These are phyloP conservation scores for Cornus suecica DNA, from an alignment of 148 eudicot species.

Conservation along the genomic window DNA sequence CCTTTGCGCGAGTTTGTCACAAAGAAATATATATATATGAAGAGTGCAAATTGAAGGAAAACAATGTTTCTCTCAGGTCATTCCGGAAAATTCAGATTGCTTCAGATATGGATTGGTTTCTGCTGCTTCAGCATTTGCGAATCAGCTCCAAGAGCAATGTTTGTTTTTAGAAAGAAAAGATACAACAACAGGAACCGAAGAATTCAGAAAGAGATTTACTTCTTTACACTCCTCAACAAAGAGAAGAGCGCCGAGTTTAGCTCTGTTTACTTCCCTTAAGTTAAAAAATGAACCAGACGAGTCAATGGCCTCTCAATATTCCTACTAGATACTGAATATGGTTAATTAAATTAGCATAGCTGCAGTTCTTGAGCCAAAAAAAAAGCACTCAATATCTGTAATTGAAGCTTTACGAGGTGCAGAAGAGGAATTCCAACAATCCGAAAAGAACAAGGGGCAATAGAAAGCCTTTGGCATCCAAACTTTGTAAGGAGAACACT, in stretches of 20 bases:
- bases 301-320: not conserved
- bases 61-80: no score
- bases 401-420: not conserved
- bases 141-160: no score
- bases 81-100: no score
- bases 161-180: no score
- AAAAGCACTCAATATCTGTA: not conserved
- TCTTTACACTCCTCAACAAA: not conserved
- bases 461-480: not conserved
- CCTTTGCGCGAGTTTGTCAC: no score
- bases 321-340: not conserved
- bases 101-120: no score
- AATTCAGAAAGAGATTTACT: not conserved
- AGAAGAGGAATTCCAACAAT: not conserved
- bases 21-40: no score
- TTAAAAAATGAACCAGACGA: not conserved
- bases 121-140: no score
- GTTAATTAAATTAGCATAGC: not conserved
- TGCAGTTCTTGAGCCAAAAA: not conserved
- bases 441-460: not conserved
- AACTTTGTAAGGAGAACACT: no score
- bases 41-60: no score
- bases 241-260: not conserved
- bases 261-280: not conserved
- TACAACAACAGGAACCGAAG: not conserved